Percentiles rank a stretch among this genome's conserved stretches.
Evolutionary conservation across 1,139 yeast genomes (phyloP).

Genomic region (Barnettozyma hawaiiensis): DNA sequence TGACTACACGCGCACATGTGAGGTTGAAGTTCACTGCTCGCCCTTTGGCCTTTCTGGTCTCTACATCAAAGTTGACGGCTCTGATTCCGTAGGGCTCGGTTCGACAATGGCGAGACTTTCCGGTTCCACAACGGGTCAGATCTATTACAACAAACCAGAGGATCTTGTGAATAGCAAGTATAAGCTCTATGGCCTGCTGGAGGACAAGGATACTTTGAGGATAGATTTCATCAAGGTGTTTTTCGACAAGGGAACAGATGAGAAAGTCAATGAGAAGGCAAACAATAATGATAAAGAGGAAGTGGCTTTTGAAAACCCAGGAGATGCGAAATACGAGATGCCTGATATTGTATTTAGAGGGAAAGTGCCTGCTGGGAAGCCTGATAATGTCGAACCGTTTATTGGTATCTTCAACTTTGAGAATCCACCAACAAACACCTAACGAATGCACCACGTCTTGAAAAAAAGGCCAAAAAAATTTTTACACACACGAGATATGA

Average conservation of each 20-base stretch:
- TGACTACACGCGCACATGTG: conserved; percentile 48
- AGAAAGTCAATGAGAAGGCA: conserved; percentile 3
- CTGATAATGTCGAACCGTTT: conserved; percentile 49
- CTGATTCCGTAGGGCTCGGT: conserved; percentile 51
- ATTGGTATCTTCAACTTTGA: conserved; percentile 54
- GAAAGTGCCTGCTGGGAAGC: conserved; percentile 49
- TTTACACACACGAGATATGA: no score
- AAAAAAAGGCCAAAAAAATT: no score
- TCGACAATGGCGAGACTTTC: conserved; percentile 54
- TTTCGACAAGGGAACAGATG: conserved; percentile 15
- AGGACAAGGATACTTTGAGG: conserved; percentile 43
- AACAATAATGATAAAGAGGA: conserved; percentile 7
- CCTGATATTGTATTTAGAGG: conserved; percentile 50
- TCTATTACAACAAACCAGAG: conserved; percentile 46
- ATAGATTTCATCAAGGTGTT: conserved; percentile 50
- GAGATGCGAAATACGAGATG: conserved; percentile 33
- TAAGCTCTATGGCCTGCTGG: conserved; percentile 47
- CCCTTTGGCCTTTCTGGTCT: conserved; percentile 56
- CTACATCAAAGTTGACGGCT: conserved; percentile 46
- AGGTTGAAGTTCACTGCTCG: conserved; percentile 51
- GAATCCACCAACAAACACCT: conserved; percentile 17
- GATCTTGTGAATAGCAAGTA: conserved; percentile 46
- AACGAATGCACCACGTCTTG: no score
- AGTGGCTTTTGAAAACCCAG: conserved; percentile 22
- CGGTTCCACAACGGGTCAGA: conserved; percentile 45